Percentiles rank a stretch among this genome's conserved stretches.
These are phyloP conservation scores for Trichoderma atroviride DNA, from an alignment of 2,329 filamentous ascomycete genomes.

Conservation along the genomic window DNA sequence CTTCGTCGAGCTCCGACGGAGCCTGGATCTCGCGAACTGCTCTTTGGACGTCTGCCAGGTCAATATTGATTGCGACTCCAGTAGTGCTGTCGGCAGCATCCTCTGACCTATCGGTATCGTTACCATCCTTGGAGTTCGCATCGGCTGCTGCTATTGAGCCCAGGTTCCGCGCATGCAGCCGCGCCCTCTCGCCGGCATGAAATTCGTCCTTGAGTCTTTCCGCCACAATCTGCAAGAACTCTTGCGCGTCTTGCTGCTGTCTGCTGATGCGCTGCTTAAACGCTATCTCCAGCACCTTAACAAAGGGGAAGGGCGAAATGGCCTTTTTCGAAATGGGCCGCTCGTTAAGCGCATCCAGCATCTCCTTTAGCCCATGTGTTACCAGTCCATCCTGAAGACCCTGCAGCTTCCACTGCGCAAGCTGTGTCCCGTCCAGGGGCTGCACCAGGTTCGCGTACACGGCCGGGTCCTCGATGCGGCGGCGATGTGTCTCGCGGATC, in stretches of 20 bases:
- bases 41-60: conserved; percentile 20
- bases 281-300: conserved; percentile 78
- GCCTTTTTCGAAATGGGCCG: conserved; percentile 92
- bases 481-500: conserved; percentile 85
- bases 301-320: conserved; percentile 83
- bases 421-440: conserved; percentile 44
- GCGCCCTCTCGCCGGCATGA: conserved; percentile 76
- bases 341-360: conserved; percentile 91
- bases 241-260: conserved; percentile 96
- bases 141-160: conserved; percentile 29
- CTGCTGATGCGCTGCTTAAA: conserved; percentile 90
- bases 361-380: conserved; percentile 85
- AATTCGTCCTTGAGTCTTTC: conserved; percentile 95
- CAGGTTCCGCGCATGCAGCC: conserved; percentile 55
- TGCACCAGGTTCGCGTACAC: conserved; percentile 70
- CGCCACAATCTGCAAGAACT: conserved; percentile 91
- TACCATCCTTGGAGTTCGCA: background rate
- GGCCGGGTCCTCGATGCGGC: conserved; percentile 74
- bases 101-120: conserved; percentile 14
- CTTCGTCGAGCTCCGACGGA: conserved; percentile 59
- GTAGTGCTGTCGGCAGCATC: background rate
- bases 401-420: conserved; percentile 63
- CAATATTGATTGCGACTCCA: conserved; percentile 20
- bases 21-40: conserved; percentile 33
- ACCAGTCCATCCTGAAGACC: conserved; percentile 79